Evolutionary conservation across 2,329 filamentous ascomycete species (phyloP).

Genomic region (Fusarium gaditjirri): DNA sequence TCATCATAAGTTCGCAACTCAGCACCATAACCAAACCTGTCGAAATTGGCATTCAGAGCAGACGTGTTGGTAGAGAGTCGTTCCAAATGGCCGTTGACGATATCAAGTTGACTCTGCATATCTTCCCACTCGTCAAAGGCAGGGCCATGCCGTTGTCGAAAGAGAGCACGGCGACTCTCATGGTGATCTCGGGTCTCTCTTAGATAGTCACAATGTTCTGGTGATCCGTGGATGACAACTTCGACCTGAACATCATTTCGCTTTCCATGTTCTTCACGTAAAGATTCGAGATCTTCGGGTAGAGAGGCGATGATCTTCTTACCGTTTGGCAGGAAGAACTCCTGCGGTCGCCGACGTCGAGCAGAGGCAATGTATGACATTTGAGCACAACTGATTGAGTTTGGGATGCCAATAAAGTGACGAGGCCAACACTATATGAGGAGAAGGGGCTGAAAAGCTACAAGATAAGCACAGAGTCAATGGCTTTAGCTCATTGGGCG

Average conservation of each 20-base stretch:
- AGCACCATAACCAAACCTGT: slow-evolving; percentile 70
- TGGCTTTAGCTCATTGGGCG: slow-evolving; percentile 25
- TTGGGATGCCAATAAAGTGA: slow-evolving; percentile 1
- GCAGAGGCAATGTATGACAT: slow-evolving; percentile 39
- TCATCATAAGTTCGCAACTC: slow-evolving; percentile 62
- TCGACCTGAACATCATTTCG: slow-evolving; percentile 57
- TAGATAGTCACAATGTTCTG: slow-evolving; percentile 59
- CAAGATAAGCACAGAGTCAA: slow-evolving; percentile 28
- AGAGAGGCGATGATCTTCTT: slow-evolving; percentile 65
- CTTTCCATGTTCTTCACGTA: slow-evolving; percentile 57
- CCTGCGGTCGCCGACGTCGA: slow-evolving; percentile 55
- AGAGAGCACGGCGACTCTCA: slow-evolving; percentile 55
- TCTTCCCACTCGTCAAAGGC: slow-evolving; percentile 67
- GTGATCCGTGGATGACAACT: slow-evolving; percentile 67
- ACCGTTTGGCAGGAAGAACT: slow-evolving; percentile 66
- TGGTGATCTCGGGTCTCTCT: slow-evolving; percentile 64
- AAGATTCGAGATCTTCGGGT: slow-evolving; percentile 63
- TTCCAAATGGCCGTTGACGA: slow-evolving; percentile 63
- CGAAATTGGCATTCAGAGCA: slow-evolving; percentile 69
- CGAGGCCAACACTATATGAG: slow-evolving; percentile 1
- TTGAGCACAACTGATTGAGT: neutral
- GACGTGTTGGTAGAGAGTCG: slow-evolving; percentile 64
- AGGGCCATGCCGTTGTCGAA: slow-evolving; percentile 61
- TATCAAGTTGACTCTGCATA: slow-evolving; percentile 63
- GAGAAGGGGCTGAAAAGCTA: slow-evolving; percentile 22